A percentile compares a stretch with the other conserved stretches of the same genome.
Conservation (phyloP, 345 rosid genomes). For the Citrus unshiu region DNA sequence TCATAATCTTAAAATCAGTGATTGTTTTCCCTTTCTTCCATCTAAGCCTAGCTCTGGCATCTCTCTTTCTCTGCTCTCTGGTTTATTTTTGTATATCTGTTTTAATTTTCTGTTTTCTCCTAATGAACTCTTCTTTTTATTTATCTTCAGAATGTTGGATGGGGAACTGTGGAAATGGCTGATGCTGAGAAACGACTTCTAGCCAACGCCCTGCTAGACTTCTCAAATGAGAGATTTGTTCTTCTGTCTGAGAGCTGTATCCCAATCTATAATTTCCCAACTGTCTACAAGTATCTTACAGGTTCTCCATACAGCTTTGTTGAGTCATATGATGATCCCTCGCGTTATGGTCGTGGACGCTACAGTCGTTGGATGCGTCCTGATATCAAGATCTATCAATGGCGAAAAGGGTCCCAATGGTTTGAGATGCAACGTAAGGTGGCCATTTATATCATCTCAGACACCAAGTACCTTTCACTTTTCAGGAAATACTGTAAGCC, state of each 20-base stretch:
- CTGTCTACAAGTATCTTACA: slow-evolving; percentile 70
- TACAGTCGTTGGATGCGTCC: slow-evolving; percentile 88
- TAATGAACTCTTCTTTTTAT: slow-evolving; percentile 1
- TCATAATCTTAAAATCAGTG: not conserved
- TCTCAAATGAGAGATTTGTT: slow-evolving; percentile 79
- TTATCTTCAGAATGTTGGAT: slow-evolving; percentile 56
- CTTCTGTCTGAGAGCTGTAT: slow-evolving; percentile 97
- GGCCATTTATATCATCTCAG: slow-evolving; percentile 63
- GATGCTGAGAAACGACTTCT: slow-evolving; percentile 93
- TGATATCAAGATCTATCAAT: slow-evolving; percentile 63
- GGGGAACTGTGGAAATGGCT: slow-evolving; percentile 70
- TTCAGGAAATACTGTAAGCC: slow-evolving; percentile 78
- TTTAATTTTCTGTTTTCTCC: not conserved
- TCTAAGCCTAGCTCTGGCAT: not conserved
- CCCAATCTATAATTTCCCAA: slow-evolving; percentile 77
- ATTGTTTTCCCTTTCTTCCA: not conserved
- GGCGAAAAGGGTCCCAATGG: slow-evolving; percentile 98
- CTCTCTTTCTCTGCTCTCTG: not conserved
- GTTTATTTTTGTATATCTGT: not conserved
- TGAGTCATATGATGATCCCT: slow-evolving; percentile 83
- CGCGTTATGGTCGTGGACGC: slow-evolving; percentile 91
- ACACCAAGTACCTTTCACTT: slow-evolving; percentile 58
- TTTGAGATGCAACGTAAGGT: slow-evolving; percentile 71
- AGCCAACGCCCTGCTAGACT: slow-evolving; percentile 83
- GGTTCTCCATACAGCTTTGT: slow-evolving; percentile 72